Evolutionary conservation across 2,329 filamentous ascomycete genomes (phyloP).

Genomic region (Colletotrichum musae): DNA sequence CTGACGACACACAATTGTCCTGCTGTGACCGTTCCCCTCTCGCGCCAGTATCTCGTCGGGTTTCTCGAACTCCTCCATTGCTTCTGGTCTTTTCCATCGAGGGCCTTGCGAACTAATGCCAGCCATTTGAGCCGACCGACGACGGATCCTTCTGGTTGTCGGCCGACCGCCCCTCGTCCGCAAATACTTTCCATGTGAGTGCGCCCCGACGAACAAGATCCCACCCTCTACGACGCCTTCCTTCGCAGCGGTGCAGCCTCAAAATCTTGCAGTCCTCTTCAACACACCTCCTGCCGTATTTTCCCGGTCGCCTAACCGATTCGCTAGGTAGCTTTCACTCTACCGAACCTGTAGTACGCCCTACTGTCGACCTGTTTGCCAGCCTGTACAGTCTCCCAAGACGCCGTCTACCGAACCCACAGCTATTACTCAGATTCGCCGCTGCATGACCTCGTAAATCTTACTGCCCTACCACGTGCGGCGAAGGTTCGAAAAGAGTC

Average conservation of each 20-base stretch:
- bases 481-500: not conserved
- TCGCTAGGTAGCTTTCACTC: not conserved
- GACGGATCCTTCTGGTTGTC: not conserved
- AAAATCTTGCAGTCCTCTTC: not conserved
- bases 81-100: not conserved
- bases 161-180: constrained; percentile 8
- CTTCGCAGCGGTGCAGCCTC: not conserved
- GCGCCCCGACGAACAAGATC: constrained; percentile 11
- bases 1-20: constrained; percentile 33
- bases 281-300: not conserved
- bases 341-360: constrained; percentile 13
- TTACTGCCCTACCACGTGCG: not conserved
- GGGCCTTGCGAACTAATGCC: not conserved
- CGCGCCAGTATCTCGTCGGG: constrained; percentile 18
- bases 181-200: constrained; percentile 27
- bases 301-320: constrained; percentile 4
- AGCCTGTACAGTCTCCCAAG: constrained; percentile 7
- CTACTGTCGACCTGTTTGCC: constrained; percentile 2
- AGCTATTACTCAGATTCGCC: constrained; percentile 16
- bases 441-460: not conserved
- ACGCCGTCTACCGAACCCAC: constrained; percentile 25
- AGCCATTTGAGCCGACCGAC: constrained; percentile 3
- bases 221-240: constrained; percentile 16
- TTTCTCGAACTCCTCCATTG: not conserved
- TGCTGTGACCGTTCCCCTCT: constrained; percentile 26